Percentiles rank a stretch among this genome's conserved stretches.
Evolutionary conservation across 169 alveolate genomes (phyloP).

Genomic region (Plasmodium malariae): DNA sequence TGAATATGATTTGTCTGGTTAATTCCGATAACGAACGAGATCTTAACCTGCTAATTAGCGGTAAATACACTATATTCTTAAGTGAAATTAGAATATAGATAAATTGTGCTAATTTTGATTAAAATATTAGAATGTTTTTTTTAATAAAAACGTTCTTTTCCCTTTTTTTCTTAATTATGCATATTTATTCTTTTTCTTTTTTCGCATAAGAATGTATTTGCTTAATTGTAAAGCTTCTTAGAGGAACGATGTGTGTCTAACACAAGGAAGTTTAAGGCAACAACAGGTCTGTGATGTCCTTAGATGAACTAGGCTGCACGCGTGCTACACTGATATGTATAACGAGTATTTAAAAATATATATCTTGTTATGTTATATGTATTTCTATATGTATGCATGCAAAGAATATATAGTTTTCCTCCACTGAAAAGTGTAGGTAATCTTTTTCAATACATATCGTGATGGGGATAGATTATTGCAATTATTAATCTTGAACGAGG

Average conservation of each 20-base stretch:
- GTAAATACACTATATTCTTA: slow-evolving; percentile 40
- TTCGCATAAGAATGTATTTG: slow-evolving; percentile 31
- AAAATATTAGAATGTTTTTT: slow-evolving; percentile 3
- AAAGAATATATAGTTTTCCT: slow-evolving; percentile 76
- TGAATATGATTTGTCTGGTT: slow-evolving; percentile 85
- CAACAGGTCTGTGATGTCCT: slow-evolving; percentile 95
- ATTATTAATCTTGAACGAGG: slow-evolving; percentile 94
- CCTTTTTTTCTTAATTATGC: background rate
- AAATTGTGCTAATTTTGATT: background rate
- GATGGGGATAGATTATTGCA: slow-evolving; percentile 94
- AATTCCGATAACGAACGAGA: slow-evolving; percentile 94
- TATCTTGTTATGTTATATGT: background rate
- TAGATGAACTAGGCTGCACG: slow-evolving; percentile 94
- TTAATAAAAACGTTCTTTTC: slow-evolving; percentile 13
- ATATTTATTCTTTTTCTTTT: background rate
- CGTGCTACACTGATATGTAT: slow-evolving; percentile 92
- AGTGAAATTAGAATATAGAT: background rate
- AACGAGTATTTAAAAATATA: slow-evolving; percentile 80
- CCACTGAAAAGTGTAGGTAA: slow-evolving; percentile 88
- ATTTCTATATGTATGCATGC: background rate
- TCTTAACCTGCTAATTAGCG: slow-evolving; percentile 94
- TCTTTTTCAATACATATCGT: slow-evolving; percentile 90
- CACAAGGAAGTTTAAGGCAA: slow-evolving; percentile 94
- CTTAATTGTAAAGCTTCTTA: slow-evolving; percentile 84
- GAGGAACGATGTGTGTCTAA: slow-evolving; percentile 91